Evolutionary conservation across 1,284 basidiomycete genomes (phyloP), one percentile per base, ranked within the genome.

Genomic region (Trametes sp.): DNA sequence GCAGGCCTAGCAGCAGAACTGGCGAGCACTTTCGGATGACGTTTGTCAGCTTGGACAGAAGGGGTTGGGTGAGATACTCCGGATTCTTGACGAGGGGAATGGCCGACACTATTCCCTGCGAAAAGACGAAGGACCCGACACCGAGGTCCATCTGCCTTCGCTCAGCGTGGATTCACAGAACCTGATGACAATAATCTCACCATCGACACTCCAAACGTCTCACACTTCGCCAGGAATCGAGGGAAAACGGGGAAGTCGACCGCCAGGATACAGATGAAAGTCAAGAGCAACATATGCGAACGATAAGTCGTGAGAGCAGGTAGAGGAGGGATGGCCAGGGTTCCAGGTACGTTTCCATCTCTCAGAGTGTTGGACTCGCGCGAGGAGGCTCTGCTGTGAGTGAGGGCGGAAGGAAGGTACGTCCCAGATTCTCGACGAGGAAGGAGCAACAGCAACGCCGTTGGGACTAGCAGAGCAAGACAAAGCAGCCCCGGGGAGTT

Each of bases 241-340:
- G 97, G 97, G 72, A 98, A 99, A 26, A 97, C 84, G 0, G 86
- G 87, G 72, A 99, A 99, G 74, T 99, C 98, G 51, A 99, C 97
- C 0, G 98, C 97, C 9, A 99, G 86, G 65, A 99, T 99, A 42
- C 89, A 91, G 46, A 98, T 83, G 44, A 92, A 79, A 0, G 98
- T 98, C 83, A 99, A 87, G 35, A 98, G 79, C 84, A 99, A 92
- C 94, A 98, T 96, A 73, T 98, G 94, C 1, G 96, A 89, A 51
- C 98, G 84, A 75, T 98, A 99, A 0, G 92, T 88, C 9, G 95
- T 94, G 59, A 99, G 76, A 51, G 94, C 91, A 0, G 90, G 84
- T 23, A 93, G 75, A 0, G 81, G 83, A 13, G 77, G 65, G 35
- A 84, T 71, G 16, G 63, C 23, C 51, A 61, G 57, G 54, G 54